Conservation (phyloP, 2,329 filamentous ascomycete genomes). For the Fusarium protoensiforme region DNA sequence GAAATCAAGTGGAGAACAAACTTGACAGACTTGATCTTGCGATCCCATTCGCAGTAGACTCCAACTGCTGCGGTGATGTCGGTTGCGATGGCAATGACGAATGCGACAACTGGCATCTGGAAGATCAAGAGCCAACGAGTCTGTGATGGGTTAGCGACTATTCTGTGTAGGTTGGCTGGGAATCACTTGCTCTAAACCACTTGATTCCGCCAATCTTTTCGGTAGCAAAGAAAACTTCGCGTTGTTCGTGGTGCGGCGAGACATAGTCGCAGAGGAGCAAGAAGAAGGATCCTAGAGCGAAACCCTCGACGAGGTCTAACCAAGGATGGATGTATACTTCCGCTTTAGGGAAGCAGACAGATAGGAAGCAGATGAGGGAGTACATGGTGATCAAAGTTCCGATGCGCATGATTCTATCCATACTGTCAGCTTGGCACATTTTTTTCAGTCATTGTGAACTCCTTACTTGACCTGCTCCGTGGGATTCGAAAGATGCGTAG, state of each 20-base stretch:
- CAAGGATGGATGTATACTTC: conserved; percentile 33
- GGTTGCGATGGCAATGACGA: conserved; percentile 17
- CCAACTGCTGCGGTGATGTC: conserved; percentile 27
- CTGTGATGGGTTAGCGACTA: conserved; percentile 1
- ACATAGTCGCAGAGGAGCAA: conserved; percentile 37
- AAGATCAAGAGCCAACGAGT: conserved; percentile 39
- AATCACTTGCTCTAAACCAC: conserved; percentile 26
- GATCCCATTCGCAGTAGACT: conserved; percentile 29
- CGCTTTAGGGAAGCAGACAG: conserved; percentile 10
- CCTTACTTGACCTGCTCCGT: conserved; percentile 38
- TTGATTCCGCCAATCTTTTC: conserved; percentile 28
- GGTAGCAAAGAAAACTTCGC: conserved; percentile 36
- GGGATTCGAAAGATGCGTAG: conserved; percentile 32
- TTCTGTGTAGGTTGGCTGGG: fast-evolving
- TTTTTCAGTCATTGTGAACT: not conserved
- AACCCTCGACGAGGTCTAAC: conserved; percentile 30
- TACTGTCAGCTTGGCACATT: fast-evolving
- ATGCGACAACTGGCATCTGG: conserved; percentile 32
- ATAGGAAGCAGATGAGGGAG: conserved; percentile 31
- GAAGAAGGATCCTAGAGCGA: conserved; percentile 35
- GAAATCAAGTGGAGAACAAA: conserved; percentile 18
- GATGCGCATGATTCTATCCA: conserved; percentile 27
- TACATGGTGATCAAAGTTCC: conserved; percentile 29
- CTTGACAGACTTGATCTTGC: conserved; percentile 24
- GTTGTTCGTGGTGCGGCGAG: conserved; percentile 25